These are phyloP conservation scores for Tilletia setariae DNA, from an alignment of 1,284 basidiomycete genomes.

Conservation along the genomic window DNA sequence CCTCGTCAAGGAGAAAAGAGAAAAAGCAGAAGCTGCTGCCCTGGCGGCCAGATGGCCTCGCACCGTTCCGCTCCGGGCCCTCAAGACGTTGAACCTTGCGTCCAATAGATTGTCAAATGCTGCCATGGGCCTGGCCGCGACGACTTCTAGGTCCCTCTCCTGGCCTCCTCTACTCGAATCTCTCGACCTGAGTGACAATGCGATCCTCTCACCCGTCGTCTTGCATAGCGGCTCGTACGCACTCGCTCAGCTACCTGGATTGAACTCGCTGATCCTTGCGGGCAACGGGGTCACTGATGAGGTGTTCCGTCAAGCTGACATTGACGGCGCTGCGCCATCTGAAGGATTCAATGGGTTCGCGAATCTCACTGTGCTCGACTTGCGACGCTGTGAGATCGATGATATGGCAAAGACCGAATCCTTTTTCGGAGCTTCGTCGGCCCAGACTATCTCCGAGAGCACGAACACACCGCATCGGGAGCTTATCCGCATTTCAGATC, in stretches of 20 bases:
- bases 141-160: conserved; percentile 21
- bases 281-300: conserved; percentile 44
- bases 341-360: conserved; percentile 16
- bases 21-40: conserved; percentile 17
- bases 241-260: conserved; percentile 29
- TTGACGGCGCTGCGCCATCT: not conserved
- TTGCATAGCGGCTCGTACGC: conserved; percentile 24
- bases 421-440: conserved; percentile 33
- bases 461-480: not conserved
- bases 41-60: not conserved
- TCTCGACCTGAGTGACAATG: conserved; percentile 5
- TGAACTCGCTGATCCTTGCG: conserved; percentile 33
- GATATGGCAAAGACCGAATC: conserved; percentile 34
- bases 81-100: conserved; percentile 37
- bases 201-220: conserved; percentile 4
- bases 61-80: conserved; percentile 28
- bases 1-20: conserved; percentile 23
- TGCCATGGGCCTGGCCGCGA: conserved; percentile 24
- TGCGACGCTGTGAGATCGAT: conserved; percentile 42
- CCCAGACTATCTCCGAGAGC: too few species aligned
- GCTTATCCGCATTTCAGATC: not conserved
- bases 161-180: not conserved
- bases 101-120: conserved; percentile 38
- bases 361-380: conserved; percentile 30
- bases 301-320: conserved; percentile 25